These are phyloP conservation scores for Phascolomyces articulosus DNA, from an alignment of 371 early-diverging fungal genomes.

Conservation along the genomic window DNA sequence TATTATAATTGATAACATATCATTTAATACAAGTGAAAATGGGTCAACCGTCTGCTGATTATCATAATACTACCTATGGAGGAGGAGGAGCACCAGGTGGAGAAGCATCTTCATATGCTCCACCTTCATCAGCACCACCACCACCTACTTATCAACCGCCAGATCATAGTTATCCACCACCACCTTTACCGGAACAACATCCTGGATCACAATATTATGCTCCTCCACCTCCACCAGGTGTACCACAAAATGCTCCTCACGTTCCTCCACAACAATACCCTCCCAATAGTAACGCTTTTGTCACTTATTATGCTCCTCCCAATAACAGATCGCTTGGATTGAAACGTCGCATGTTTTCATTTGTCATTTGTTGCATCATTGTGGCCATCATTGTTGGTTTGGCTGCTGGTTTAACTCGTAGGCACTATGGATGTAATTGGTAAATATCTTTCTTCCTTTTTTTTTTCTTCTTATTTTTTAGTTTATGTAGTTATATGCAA, in stretches of 20 bases:
- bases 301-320: neutral
- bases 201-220: neutral
- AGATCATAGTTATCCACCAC: neutral
- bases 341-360: neutral
- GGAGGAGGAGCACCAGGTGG: neutral
- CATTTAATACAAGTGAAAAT: no score
- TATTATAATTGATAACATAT: neutral
- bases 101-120: neutral
- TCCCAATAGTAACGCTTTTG: neutral
- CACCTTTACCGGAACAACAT: neutral
- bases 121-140: neutral
- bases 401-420: slow-evolving; percentile 2
- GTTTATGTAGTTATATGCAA: neutral
- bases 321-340: slow-evolving; percentile 1
- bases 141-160: slow-evolving; percentile 1
- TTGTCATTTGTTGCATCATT: neutral
- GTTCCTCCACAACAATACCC: neutral
- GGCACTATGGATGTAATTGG: neutral
- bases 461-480: no score
- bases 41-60: neutral
- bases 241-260: neutral
- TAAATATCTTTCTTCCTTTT: no score
- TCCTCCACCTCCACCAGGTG: neutral
- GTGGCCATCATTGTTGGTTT: neutral
- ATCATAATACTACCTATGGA: neutral